These are phyloP conservation scores for Eucalyptus victrix DNA, from an alignment of 345 rosid genomes.

Conservation along the genomic window DNA sequence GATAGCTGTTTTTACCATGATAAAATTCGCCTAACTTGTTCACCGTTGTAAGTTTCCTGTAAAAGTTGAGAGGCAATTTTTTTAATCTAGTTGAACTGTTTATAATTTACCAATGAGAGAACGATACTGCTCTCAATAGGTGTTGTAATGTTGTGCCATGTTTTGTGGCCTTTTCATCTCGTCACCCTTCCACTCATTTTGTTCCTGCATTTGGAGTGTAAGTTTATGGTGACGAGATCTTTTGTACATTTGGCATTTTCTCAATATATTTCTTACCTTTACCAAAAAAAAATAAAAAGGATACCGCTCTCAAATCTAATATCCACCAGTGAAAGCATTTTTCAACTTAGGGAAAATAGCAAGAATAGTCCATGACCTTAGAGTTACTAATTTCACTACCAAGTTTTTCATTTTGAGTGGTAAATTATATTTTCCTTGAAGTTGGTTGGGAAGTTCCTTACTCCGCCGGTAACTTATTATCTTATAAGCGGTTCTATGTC, in stretches of 20 bases:
- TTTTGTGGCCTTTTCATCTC: too few species aligned
- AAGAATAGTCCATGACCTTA: too few species aligned
- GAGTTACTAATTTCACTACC: background rate
- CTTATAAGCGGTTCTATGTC: background rate
- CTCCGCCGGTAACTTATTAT: background rate
- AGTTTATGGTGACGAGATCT: too few species aligned
- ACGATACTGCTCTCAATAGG: background rate
- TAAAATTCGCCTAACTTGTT: too few species aligned
- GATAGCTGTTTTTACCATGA: too few species aligned
- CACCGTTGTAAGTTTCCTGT: background rate
- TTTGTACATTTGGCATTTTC: too few species aligned
- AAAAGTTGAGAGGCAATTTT: background rate
- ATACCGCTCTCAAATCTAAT: background rate
- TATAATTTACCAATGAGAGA: background rate
- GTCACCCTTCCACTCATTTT: too few species aligned
- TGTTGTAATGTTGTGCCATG: too few species aligned
- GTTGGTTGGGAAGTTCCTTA: background rate
- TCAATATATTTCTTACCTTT: too few species aligned
- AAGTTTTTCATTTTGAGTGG: background rate
- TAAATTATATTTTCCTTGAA: background rate
- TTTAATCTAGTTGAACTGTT: background rate
- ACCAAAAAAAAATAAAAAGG: too few species aligned
- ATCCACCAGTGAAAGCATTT: background rate
- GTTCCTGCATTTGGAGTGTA: too few species aligned
- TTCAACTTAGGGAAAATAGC: too few species aligned